Evolutionary conservation across 345 rosid species (phyloP).

Genomic region (Sapria himalayana): DNA sequence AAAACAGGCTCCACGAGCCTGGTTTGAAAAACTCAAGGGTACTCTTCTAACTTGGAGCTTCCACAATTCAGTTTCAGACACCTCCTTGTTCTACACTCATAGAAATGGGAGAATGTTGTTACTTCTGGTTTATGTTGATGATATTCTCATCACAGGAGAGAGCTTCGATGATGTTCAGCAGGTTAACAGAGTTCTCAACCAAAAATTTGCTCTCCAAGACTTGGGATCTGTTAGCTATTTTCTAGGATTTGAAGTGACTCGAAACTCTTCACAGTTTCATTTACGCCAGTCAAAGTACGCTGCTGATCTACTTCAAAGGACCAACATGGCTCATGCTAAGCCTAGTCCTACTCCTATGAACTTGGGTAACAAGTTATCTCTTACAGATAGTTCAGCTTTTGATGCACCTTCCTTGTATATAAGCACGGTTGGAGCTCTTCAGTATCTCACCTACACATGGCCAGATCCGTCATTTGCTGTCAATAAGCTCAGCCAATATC

Average conservation of each 20-base stretch:
- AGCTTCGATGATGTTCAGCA: not conserved
- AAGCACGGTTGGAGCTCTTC: not conserved
- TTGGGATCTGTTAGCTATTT: not conserved
- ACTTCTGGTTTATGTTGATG: slow-evolving; percentile 3
- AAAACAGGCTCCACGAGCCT: slow-evolving; percentile 1
- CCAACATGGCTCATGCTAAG: not conserved
- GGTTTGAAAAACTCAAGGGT: not conserved
- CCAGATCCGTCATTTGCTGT: slow-evolving; percentile 4
- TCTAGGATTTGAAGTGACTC: not conserved
- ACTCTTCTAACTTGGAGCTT: not conserved
- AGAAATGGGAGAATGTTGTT: not conserved
- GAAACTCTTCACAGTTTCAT: not conserved
- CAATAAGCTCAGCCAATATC: not conserved
- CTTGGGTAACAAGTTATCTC: not conserved
- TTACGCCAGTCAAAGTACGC: not conserved
- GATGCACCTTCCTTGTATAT: not conserved
- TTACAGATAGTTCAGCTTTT: not conserved
- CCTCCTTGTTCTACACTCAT: not conserved
- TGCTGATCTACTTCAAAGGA: not conserved
- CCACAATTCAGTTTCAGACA: not conserved
- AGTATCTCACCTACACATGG: not conserved
- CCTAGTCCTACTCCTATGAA: not conserved
- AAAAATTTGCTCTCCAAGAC: not conserved
- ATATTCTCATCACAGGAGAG: slow-evolving; percentile 1
- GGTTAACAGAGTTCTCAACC: not conserved